These are phyloP conservation scores for Dorcoceras hygrometricum DNA, from an alignment of 257 asterid species.

Conservation along the genomic window DNA sequence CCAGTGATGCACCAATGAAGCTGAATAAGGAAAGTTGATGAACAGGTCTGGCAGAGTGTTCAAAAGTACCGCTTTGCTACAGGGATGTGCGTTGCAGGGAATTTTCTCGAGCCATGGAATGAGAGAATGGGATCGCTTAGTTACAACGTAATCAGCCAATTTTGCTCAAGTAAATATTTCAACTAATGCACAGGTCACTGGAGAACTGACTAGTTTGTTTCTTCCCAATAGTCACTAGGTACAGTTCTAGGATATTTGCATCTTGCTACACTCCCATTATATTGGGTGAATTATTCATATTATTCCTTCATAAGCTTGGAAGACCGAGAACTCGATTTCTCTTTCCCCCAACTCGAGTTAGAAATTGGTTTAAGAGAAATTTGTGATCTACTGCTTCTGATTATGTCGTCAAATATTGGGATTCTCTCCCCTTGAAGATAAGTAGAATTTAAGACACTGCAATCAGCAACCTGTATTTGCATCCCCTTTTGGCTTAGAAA, in stretches of 20 bases:
- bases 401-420: no score
- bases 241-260: conserved; percentile 14
- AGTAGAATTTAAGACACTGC: no score
- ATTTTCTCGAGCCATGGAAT: conserved; percentile 19
- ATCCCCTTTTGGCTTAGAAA: no score
- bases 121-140: conserved; percentile 15
- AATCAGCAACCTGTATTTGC: no score
- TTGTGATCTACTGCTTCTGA: no score
- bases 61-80: conserved; percentile 26
- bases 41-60: conserved; percentile 23
- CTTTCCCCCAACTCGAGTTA: no score
- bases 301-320: not conserved
- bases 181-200: conserved; percentile 10
- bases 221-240: conserved; percentile 29
- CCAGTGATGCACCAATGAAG: conserved; percentile 16
- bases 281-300: conserved; percentile 20
- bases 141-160: conserved; percentile 1
- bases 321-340: no score
- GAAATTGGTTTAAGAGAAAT: no score
- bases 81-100: conserved; percentile 20
- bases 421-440: no score
- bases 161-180: not conserved
- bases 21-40: conserved; percentile 23
- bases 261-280: conserved; percentile 23
- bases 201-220: conserved; percentile 1